Evolutionary conservation across 164 flowering plant species (phyloP).

Genomic region (Stephania cephalantha): DNA sequence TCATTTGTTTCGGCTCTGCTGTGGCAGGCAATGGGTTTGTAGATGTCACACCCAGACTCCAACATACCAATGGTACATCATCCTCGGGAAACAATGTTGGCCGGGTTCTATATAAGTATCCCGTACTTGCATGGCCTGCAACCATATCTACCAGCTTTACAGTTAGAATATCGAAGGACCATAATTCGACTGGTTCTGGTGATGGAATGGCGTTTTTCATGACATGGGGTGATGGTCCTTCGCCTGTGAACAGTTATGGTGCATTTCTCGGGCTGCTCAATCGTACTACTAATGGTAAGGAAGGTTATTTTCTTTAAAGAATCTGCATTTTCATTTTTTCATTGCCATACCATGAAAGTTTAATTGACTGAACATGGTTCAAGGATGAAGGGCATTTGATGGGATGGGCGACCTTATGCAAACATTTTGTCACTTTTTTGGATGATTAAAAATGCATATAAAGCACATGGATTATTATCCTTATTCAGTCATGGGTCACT

Average conservation of each 20-base stretch:
- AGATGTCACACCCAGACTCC: conserved; percentile 27
- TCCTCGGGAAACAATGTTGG: conserved; percentile 19
- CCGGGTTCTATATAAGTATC: conserved; percentile 30
- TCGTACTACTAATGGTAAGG: conserved; percentile 29
- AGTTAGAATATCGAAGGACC: conserved; percentile 23
- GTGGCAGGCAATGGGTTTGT: conserved; percentile 24
- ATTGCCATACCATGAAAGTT: no score
- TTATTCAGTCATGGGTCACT: no score
- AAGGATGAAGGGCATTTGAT: no score
- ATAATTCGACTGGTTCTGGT: conserved; percentile 25
- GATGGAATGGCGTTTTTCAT: conserved; percentile 52
- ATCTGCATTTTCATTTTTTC: neutral
- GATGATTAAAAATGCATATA: no score
- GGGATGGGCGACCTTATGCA: no score
- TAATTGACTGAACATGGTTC: no score
- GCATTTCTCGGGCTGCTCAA: conserved; percentile 40
- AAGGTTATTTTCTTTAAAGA: no score
- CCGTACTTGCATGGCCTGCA: conserved; percentile 44
- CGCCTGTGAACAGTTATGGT: conserved; percentile 37
- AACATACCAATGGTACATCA: neutral
- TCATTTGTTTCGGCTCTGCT: conserved; percentile 40
- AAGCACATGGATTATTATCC: no score
- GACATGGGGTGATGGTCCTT: conserved; percentile 29
- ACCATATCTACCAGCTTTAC: conserved; percentile 38
- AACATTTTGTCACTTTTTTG: no score